Evolutionary conservation across 768 basidiomycete species (phyloP).

Genomic region (Trametes cingulata): DNA sequence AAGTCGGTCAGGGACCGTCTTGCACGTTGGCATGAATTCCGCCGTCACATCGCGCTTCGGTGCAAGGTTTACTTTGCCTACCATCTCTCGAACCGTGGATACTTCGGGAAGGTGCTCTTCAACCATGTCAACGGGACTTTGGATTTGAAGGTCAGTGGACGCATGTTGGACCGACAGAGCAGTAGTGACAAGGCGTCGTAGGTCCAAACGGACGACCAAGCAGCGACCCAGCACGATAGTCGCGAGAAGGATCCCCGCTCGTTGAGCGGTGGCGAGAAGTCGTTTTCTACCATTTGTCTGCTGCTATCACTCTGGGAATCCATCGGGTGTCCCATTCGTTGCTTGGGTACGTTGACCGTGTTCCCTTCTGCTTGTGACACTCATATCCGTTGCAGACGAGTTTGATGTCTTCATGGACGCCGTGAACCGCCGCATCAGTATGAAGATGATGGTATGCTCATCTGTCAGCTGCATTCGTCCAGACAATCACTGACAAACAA

Average conservation of each 20-base stretch:
- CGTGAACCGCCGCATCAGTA: slow-evolving; percentile 86
- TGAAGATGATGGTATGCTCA: slow-evolving; percentile 88
- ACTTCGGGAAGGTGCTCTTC: slow-evolving; percentile 87
- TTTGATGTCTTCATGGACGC: slow-evolving; percentile 99
- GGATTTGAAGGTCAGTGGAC: slow-evolving; percentile 58
- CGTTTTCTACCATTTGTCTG: slow-evolving; percentile 93
- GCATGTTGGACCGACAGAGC: too few species aligned
- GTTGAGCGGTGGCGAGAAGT: slow-evolving; percentile 93
- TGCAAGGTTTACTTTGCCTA: slow-evolving; percentile 82
- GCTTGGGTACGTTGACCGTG: slow-evolving; percentile 59
- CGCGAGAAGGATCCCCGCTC: slow-evolving; percentile 84
- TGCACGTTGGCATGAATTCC: slow-evolving; percentile 82
- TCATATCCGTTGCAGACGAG: slow-evolving; percentile 59
- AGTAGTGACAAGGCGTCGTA: slow-evolving; percentile 26
- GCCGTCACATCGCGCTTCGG: slow-evolving; percentile 83
- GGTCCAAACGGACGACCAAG: slow-evolving; percentile 85
- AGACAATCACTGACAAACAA: background rate
- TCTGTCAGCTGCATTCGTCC: background rate
- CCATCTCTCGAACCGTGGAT: slow-evolving; percentile 83
- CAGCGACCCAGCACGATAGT: slow-evolving; percentile 52
- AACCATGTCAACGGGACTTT: slow-evolving; percentile 70
- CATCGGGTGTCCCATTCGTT: slow-evolving; percentile 90
- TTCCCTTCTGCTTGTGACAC: background rate
- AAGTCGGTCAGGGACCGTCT: slow-evolving; percentile 66
- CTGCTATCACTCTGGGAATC: slow-evolving; percentile 96